Base-by-base conservation (phyloP, 2,329 filamentous ascomycete genomes). In the Tolypocladium cylindrosporum region DNA sequence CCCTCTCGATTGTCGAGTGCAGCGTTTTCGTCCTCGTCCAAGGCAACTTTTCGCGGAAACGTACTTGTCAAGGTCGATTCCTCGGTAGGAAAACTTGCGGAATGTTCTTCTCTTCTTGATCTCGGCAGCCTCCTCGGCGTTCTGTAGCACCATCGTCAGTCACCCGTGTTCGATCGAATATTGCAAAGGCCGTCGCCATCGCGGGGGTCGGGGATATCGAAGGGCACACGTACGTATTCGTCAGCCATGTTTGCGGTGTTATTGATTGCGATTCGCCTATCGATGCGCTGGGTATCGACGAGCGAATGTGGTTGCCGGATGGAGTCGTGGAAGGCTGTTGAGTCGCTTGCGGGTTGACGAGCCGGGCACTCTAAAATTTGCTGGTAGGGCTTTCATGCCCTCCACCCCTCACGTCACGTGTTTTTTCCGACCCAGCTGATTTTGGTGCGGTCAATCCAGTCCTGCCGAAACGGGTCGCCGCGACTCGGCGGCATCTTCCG, bases 81-180 rank as follows among this genome's bases (percentile, higher is more conserved):
- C 94, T 77, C 94, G 90, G 90, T 97, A 99, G 71, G 92, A 94
- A 79, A 97, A 99, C 89, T 97, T 99, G 84, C 91, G 90, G 90
- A 97, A 97, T 72, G 91, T 83, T 93, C 94, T 96, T 85, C 89
- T 96, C 86, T 90, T 96, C 91, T 97, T 99, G 81, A 99, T 83
- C 90, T 97, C 94, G 77, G 91, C 93, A 81, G 93, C 93, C 86
- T 94, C 90, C 84, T 95, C 91, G 78, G 92, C 88, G 84, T 97
- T 93, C 91, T 96, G 72, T 70, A 61, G 60, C 57, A 52, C 55
- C 62, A 61, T 64, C 60, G 69, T 73, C 63, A 73, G 73, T 62
- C 58, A 64, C 57, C 63, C 55, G 55, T 11, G n/a, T 24, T 58
- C 52, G 34, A 10, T 58, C 42, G 37, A 21, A 34, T 24, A 36